A percentile compares a stretch with the other conserved stretches of the same genome.
phyloP scores from a whole-genome alignment of 106 monocot genomes.

The Triglochin maritima region DNA sequence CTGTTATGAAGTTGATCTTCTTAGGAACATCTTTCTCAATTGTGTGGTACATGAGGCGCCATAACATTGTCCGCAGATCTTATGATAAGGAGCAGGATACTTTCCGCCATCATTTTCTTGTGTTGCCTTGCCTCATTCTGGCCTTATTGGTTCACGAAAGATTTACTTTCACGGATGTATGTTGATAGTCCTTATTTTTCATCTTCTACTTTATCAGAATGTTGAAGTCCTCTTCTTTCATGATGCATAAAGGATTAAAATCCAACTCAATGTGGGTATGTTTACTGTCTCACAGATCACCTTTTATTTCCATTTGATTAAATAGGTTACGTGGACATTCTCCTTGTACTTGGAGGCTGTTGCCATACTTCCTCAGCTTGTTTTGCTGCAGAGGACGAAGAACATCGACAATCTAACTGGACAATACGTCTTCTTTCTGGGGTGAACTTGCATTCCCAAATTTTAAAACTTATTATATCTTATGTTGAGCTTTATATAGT shows the following conservation, averaged over 20 bases:
- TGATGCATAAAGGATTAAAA: too few species aligned
- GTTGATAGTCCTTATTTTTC: not conserved
- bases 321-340: conserved; percentile 70
- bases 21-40: conserved; percentile 35
- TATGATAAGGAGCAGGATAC: conserved; percentile 42
- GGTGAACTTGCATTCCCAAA: conserved; percentile 23
- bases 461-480: not conserved
- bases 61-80: conserved; percentile 34
- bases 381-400: conserved; percentile 69
- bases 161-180: conserved; percentile 42
- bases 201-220: too few species aligned
- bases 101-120: conserved; percentile 35
- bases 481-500: too few species aligned
- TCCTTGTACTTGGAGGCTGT: conserved; percentile 81
- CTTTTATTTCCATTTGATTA: not conserved
- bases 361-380: conserved; percentile 83
- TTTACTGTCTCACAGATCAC: not conserved
- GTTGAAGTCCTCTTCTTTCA: too few species aligned
- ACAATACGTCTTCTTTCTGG: conserved; percentile 84
- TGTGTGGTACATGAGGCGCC: conserved; percentile 42
- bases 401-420: conserved; percentile 85
- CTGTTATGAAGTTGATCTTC: conserved; percentile 40
- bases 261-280: too few species aligned
- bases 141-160: conserved; percentile 24
- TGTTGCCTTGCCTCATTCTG: conserved; percentile 28